A percentile compares a stretch with the other conserved stretches of the same genome.
These are phyloP conservation scores for Aciculosporium take DNA, from an alignment of 2,329 filamentous ascomycete genomes.

Conservation along the genomic window DNA sequence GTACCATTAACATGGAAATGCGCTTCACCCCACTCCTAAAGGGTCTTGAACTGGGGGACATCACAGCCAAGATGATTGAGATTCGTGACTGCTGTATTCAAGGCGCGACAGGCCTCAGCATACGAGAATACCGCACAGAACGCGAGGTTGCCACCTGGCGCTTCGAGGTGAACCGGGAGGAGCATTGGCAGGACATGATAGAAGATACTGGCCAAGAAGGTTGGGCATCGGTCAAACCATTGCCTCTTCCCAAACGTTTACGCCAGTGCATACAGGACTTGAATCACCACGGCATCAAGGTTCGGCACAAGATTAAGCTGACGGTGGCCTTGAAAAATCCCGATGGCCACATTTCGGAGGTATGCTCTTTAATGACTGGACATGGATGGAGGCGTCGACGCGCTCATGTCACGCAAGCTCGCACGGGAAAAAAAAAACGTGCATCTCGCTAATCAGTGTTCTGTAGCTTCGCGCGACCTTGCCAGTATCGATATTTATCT, in stretches of 20 bases:
- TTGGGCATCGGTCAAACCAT: slow-evolving; percentile 44
- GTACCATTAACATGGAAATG: slow-evolving; percentile 71
- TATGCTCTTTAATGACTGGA: slow-evolving; percentile 22
- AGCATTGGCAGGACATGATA: slow-evolving; percentile 56
- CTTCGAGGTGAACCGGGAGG: slow-evolving; percentile 38
- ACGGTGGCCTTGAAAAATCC: slow-evolving; percentile 87
- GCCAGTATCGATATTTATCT: slow-evolving; percentile 88
- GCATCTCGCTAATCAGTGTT: slow-evolving; percentile 1
- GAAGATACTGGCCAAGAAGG: slow-evolving; percentile 53
- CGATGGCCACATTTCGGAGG: slow-evolving; percentile 86
- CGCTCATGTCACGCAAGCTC: too few species aligned
- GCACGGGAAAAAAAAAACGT: too few species aligned
- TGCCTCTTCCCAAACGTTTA: slow-evolving; percentile 67
- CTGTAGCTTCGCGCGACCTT: slow-evolving; percentile 68
- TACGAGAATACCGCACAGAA: slow-evolving; percentile 46
- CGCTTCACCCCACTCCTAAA: slow-evolving; percentile 80
- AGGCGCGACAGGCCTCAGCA: slow-evolving; percentile 29
- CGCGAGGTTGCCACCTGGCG: slow-evolving; percentile 49
- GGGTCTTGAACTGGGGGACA: slow-evolving; percentile 70
- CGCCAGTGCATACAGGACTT: slow-evolving; percentile 80
- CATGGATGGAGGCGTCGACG: not conserved
- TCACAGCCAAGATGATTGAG: slow-evolving; percentile 70
- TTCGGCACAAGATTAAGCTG: slow-evolving; percentile 84
- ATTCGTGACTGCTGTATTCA: slow-evolving; percentile 51
- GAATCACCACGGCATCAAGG: slow-evolving; percentile 76